Percentiles rank a stretch among this genome's conserved stretches.
phyloP scores from a whole-genome alignment of 2,329 filamentous ascomycete species.

The Curvularia spicifera region DNA sequence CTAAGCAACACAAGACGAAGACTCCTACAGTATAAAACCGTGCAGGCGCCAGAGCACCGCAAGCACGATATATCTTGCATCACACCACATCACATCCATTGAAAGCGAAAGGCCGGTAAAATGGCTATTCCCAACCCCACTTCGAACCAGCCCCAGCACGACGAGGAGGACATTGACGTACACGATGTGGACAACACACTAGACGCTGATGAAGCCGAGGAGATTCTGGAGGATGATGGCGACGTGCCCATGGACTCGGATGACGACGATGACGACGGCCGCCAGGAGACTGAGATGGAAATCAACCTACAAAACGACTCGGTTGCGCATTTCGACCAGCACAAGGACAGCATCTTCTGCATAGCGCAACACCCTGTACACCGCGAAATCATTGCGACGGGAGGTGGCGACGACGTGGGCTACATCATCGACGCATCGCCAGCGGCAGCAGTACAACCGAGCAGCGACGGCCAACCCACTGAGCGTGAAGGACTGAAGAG shows the following conservation, averaged over 20 bases:
- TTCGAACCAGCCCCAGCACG: conserved; percentile 34
- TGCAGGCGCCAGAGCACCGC: background rate
- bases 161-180: conserved; percentile 49
- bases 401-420: conserved; percentile 83
- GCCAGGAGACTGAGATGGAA: conserved; percentile 66
- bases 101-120: background rate
- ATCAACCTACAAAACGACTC: conserved; percentile 90
- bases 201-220: conserved; percentile 76
- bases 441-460: conserved; percentile 68
- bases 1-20: conserved; percentile 36
- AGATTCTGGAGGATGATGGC: conserved; percentile 72
- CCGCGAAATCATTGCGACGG: conserved; percentile 81
- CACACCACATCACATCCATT: background rate
- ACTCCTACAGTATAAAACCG: conserved; percentile 20
- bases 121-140: conserved; percentile 37
- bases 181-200: conserved; percentile 75
- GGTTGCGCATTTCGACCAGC: conserved; percentile 85
- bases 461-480: conserved; percentile 57
- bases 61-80: background rate
- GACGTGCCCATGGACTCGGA: conserved; percentile 83
- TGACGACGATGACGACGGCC: conserved; percentile 62
- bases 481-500: conserved; percentile 66
- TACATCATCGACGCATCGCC: conserved; percentile 84
- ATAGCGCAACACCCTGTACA: conserved; percentile 89
- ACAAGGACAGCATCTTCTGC: conserved; percentile 91